Conservation (phyloP, 306 rosid genomes). For the Aeschynomene evenia region DNA sequence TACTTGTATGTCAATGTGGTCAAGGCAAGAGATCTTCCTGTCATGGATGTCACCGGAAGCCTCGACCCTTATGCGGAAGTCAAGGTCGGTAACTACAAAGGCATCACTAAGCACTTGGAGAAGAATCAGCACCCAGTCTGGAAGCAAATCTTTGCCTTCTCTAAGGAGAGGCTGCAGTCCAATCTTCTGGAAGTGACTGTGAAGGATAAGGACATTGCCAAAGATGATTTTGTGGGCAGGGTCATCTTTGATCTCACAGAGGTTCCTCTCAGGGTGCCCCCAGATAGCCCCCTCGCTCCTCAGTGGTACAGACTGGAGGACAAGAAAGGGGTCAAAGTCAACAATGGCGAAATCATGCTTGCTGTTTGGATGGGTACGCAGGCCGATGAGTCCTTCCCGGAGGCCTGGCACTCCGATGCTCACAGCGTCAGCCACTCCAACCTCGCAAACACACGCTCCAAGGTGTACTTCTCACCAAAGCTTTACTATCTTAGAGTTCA, state of each 20-base stretch:
- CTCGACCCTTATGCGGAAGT: slow-evolving; percentile 96
- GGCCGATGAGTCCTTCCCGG: slow-evolving; percentile 89
- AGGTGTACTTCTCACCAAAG: slow-evolving; percentile 91
- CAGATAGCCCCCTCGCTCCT: slow-evolving; percentile 97
- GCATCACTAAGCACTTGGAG: slow-evolving; percentile 67
- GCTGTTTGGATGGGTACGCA: slow-evolving; percentile 99
- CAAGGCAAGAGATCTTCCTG: slow-evolving; percentile 84
- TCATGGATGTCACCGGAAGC: slow-evolving; percentile 86
- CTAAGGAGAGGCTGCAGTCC: slow-evolving; percentile 73
- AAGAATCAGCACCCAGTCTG: slow-evolving; percentile 90
- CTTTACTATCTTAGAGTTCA: slow-evolving; percentile 74
- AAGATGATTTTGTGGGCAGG: slow-evolving; percentile 91
- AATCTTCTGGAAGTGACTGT: slow-evolving; percentile 72
- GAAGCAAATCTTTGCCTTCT: slow-evolving; percentile 88
- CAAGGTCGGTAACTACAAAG: slow-evolving; percentile 89
- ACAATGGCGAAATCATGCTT: slow-evolving; percentile 79
- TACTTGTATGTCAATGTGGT: slow-evolving; percentile 86
- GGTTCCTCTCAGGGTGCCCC: slow-evolving; percentile 71
- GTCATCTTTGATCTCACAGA: slow-evolving; percentile 59
- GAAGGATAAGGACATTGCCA: slow-evolving; percentile 78
- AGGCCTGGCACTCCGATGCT: slow-evolving; percentile 99
- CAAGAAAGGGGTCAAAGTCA: slow-evolving; percentile 52
- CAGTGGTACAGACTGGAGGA: slow-evolving; percentile 87
- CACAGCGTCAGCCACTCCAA: slow-evolving; percentile 68
- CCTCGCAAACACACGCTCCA: slow-evolving; percentile 69